Evolutionary conservation across 73 alveolate genomes (phyloP), one percentile per base, ranked within the genome.

Genomic region (Tetrahymena thermophila): DNA sequence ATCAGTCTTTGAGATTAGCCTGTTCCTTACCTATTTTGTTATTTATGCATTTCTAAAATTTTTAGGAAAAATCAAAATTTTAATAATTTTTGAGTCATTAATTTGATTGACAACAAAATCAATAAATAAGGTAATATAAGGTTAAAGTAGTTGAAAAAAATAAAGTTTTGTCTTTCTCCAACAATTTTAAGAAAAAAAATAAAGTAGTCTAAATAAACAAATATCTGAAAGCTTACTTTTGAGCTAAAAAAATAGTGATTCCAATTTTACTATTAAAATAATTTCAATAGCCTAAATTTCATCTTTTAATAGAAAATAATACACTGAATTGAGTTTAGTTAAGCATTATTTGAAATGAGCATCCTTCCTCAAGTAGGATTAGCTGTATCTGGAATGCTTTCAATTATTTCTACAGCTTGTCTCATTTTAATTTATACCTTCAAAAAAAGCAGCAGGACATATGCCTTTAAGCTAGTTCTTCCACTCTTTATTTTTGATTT

Each of bases 301-400:
- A 15, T 50, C 83, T 19, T 1, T 50, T 14, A 50, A 50, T 50
- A 50, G 31, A 50, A 13, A 71, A 71, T 1, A 28, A 34, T 31
- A 71, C 83, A 71, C 31, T n/a, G 40, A 71, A 31, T 13, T 71
- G 89, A 71, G 89, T 71, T 25, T 71, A 25, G 4, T 28, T 19
- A 71, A 71, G 4, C 23, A 28, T 25, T 25, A 71, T 17, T 71
- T 71, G 21, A 71, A 71, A 71, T 71, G 89, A 71, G 40, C 37
- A 71, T 71, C 89, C 89, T 71, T 19, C 89, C 89, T 71, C 89
- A 71, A 71, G 89, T 71, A 71, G 89, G 89, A 71, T 71, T 71
- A 71, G 17, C 89, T 31, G 17, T 71, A 28, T 71, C 89, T 9
- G 89, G 89, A 31, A n/a, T 71, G 89, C 89, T 71, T 71, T 71